Percentiles rank a stretch among this genome's conserved stretches.
Evolutionary conservation across 495 filamentous ascomycete species (phyloP).

Genomic region (Aspergillus asperescens): DNA sequence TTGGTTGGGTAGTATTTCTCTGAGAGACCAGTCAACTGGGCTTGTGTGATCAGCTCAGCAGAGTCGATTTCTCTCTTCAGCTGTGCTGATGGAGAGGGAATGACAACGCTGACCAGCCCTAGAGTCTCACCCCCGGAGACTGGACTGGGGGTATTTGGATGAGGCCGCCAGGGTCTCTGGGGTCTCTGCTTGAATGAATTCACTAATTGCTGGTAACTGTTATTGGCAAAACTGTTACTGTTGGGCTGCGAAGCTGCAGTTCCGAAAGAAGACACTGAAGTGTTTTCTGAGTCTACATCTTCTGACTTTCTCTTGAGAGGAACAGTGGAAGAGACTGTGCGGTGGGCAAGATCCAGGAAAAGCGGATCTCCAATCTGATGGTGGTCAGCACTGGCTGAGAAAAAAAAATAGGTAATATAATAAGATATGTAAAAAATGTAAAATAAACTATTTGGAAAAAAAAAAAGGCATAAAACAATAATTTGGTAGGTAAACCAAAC

Average conservation of each 20-base stretch:
- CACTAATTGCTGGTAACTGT: not conserved
- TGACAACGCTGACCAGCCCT: constrained; percentile 17
- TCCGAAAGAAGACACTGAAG: not conserved
- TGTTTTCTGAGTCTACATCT: constrained; percentile 6
- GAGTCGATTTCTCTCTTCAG: constrained; percentile 14
- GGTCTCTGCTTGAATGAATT: not conserved
- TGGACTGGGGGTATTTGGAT: constrained; percentile 10
- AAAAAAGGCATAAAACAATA: not conserved
- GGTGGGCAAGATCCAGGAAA: constrained; percentile 3
- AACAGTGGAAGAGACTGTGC: constrained; percentile 5
- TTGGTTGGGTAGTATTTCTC: constrained; percentile 25
- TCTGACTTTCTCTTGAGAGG: constrained; percentile 19
- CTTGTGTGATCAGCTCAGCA: constrained; percentile 1
- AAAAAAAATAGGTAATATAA: not conserved
- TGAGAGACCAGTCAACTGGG: constrained; percentile 16
- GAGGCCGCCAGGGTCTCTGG: not conserved
- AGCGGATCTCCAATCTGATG: not conserved
- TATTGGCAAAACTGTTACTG: not conserved
- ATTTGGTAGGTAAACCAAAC: not conserved
- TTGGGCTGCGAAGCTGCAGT: not conserved
- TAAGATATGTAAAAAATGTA: not conserved
- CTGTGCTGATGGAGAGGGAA: constrained; percentile 24
- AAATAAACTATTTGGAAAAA: not conserved
- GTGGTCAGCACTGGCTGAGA: not conserved
- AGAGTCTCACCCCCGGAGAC: not conserved